These are phyloP conservation scores for Crithidia fasciculata DNA, from an alignment of 208 protist genomes.

Conservation along the genomic window DNA sequence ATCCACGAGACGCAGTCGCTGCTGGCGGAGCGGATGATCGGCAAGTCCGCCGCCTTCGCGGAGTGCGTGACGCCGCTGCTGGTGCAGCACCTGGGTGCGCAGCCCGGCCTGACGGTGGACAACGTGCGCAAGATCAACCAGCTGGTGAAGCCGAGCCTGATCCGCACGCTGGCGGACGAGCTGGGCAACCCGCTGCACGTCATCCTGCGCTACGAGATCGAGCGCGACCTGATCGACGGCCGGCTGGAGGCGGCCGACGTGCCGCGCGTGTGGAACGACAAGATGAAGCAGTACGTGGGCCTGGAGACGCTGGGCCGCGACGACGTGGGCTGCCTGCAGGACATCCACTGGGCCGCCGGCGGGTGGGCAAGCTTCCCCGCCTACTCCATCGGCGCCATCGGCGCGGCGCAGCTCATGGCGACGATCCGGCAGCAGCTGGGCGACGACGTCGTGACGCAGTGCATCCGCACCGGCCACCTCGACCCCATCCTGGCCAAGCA, in stretches of 20 bases:
- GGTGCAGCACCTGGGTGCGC: conserved; percentile 46
- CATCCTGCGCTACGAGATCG: conserved; percentile 86
- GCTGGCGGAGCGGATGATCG: conserved; percentile 76
- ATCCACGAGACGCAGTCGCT: conserved; percentile 86
- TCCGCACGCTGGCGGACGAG: conserved; percentile 85
- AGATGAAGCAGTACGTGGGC: conserved; percentile 85
- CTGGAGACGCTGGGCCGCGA: conserved; percentile 77
- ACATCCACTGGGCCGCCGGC: conserved; percentile 82
- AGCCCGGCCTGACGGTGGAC: conserved; percentile 39
- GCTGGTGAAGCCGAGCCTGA: conserved; percentile 62
- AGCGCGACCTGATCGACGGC: conserved; percentile 75
- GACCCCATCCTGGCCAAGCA: conserved; percentile 46
- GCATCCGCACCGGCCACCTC: conserved; percentile 54
- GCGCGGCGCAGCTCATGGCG: conserved; percentile 76
- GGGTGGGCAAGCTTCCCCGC: conserved; percentile 83
- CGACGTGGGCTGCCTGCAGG: conserved; percentile 81
- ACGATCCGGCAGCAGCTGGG: conserved; percentile 59
- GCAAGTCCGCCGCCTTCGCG: conserved; percentile 57
- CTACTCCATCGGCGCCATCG: conserved; percentile 80
- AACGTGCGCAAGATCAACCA: conserved; percentile 20
- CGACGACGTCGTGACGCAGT: conserved; percentile 38
- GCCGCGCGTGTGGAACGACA: conserved; percentile 74
- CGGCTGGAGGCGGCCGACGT: conserved; percentile 69
- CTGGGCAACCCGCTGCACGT: conserved; percentile 87
- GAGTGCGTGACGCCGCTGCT: conserved; percentile 55